Base-by-base conservation (phyloP, 208 protist genomes). In the Naegleria fowleri region DNA sequence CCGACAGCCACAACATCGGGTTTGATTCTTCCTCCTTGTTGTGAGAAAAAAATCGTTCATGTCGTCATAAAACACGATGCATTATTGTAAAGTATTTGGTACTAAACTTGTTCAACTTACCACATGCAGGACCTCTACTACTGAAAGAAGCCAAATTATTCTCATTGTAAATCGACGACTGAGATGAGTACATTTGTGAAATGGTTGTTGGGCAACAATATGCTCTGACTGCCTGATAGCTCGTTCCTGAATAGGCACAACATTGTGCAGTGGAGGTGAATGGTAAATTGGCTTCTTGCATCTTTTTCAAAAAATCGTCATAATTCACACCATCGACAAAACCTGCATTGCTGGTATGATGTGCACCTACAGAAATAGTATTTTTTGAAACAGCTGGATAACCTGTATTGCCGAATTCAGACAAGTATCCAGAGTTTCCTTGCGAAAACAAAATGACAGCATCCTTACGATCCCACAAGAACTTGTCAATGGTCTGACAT, bases 101-200 rank as follows among this genome's bases (percentile, higher is more conserved):
- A n/a, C n/a, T n/a, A n/a, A n/a, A n/a, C n/a, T n/a, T n/a, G n/a
- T n/a, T n/a, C n/a, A n/a, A 48, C 43, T 48, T 48, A 48, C 43
- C 43, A 48, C 19, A 29, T 2, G 95, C 96, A 15, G 95, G 94
- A 36, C 96, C 96, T 91, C 90, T 92, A 7, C 95, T 94, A 79
- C 51, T 48, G 41, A 87, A 87, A 51, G 1, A 48, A 0, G 83
- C 83, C 13, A 51, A 29, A 87, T 87, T 41, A 16, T 87, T 67
- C 19, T 67, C 55, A 67, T 67, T 58, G n/a, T 43, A 88, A 79
- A 36, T 79, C 6, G 13, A 13, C 0, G 16, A 3, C 9, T 79
- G 16, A 36, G 6, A 36, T 9, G 16, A 36, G 9, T 79, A 79
- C 9, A 25, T 5, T 36, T 19, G 5, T 79, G 19, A 6, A 79